Conservation (phyloP, 139 green algal species). For the Coelastrella sp. region DNA sequence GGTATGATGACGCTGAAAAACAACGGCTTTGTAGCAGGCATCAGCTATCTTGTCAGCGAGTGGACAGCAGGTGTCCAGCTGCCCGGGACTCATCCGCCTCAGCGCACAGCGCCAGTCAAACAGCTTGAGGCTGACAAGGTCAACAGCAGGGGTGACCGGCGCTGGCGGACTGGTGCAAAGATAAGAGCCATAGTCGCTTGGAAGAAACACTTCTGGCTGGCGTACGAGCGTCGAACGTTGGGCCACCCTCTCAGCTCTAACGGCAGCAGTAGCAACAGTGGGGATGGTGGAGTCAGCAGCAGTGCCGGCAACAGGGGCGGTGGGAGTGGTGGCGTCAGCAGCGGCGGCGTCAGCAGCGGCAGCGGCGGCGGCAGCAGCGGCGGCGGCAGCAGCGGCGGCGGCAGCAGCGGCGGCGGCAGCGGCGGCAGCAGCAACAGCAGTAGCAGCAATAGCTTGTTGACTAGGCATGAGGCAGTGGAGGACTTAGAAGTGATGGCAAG, state of each 20-base stretch:
- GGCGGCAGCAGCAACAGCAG: neutral
- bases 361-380: neutral
- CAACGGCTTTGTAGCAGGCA: neutral
- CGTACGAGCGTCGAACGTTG: neutral
- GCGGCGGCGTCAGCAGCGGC: neutral
- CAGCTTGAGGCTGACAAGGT: neutral
- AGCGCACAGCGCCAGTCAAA: neutral
- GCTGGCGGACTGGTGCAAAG: neutral
- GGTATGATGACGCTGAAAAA: neutral
- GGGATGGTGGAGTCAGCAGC: neutral
- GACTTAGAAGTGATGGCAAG: neutral
- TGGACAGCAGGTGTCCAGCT: neutral
- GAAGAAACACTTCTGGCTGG: neutral
- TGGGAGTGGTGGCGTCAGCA: neutral
- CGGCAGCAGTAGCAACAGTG: neutral
- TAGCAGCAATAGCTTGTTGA: too few species aligned
- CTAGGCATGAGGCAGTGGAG: neutral
- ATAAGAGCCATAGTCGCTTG: neutral
- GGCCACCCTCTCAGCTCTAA: neutral
- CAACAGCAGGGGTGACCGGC: neutral
- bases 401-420: too few species aligned
- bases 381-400: too few species aligned
- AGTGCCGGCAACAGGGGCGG: neutral
- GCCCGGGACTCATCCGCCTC: neutral
- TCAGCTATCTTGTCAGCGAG: neutral